Percentiles rank a stretch among this genome's conserved stretches.
Evolutionary conservation across 257 asterid genomes (phyloP).

Genomic region (Salvia miltiorrhiza): DNA sequence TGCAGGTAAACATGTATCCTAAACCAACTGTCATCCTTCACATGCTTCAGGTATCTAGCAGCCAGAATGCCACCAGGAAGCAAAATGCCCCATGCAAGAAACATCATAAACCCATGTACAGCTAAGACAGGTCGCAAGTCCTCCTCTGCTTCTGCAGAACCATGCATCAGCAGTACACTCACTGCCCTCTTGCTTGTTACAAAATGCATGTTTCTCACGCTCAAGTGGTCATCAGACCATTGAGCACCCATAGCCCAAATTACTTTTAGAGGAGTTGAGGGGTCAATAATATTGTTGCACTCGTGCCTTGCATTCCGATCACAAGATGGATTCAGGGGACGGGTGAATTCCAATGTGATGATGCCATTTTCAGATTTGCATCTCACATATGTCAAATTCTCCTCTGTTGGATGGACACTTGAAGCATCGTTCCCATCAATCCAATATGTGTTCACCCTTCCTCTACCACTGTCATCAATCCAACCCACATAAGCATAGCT

Average conservation of each 20-base stretch:
- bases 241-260: slow-evolving; percentile 98
- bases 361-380: slow-evolving; percentile 96
- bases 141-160: slow-evolving; percentile 97
- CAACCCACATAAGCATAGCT: slow-evolving; percentile 93
- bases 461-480: slow-evolving; percentile 76
- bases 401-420: slow-evolving; percentile 67
- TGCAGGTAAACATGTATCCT: slow-evolving; percentile 84
- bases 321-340: slow-evolving; percentile 76
- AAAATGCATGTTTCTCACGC: slow-evolving; percentile 87
- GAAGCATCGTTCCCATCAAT: slow-evolving; percentile 77
- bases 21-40: slow-evolving; percentile 90
- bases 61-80: slow-evolving; percentile 87
- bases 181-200: slow-evolving; percentile 85
- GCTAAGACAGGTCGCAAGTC: slow-evolving; percentile 90
- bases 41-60: slow-evolving; percentile 85
- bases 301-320: slow-evolving; percentile 51
- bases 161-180: slow-evolving; percentile 77
- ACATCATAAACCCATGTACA: slow-evolving; percentile 98
- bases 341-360: slow-evolving; percentile 88
- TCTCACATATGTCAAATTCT: slow-evolving; percentile 82
- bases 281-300: slow-evolving; percentile 84
- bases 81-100: slow-evolving; percentile 95
- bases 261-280: slow-evolving; percentile 79
- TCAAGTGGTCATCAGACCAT: slow-evolving; percentile 75
- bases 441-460: slow-evolving; percentile 87